Percentiles rank a stretch among this genome's conserved stretches.
Evolutionary conservation across 192 early-diverging fungal species (phyloP).

Genomic region (Pecoramyces ruminantium): DNA sequence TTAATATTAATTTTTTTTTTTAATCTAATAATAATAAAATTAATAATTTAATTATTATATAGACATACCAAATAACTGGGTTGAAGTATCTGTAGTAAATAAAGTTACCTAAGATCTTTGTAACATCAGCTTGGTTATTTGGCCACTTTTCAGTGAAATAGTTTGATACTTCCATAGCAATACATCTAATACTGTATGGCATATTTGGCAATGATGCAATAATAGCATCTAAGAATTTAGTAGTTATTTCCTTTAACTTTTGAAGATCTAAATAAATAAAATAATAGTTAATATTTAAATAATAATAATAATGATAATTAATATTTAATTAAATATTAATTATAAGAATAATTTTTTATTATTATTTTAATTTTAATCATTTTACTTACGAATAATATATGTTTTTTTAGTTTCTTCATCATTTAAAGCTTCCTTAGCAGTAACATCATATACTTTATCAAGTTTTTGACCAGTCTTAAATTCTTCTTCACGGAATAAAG

Average conservation of each 20-base stretch:
- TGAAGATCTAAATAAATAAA: conserved; percentile 51
- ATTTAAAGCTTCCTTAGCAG: conserved; percentile 58
- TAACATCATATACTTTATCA: conserved; percentile 52
- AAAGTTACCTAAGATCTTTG: conserved; percentile 80
- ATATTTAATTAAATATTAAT: conserved; percentile 11
- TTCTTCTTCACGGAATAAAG: conserved; percentile 78
- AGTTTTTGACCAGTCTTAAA: conserved; percentile 68
- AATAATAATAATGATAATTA: too few relatives aligned
- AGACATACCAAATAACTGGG: conserved; percentile 70
- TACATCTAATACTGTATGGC: conserved; percentile 91
- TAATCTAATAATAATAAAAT: conserved; percentile 2
- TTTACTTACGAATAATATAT: conserved; percentile 16
- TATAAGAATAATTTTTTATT: conserved; percentile 2
- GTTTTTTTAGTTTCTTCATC: conserved; percentile 47
- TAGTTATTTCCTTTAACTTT: conserved; percentile 63
- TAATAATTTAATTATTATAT: background rate
- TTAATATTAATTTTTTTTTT: too few relatives aligned
- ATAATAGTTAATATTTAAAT: too few relatives aligned
- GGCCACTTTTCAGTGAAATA: conserved; percentile 70
- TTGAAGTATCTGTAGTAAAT: conserved; percentile 98
- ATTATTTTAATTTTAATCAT: background rate
- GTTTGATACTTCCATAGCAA: conserved; percentile 75
- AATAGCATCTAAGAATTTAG: conserved; percentile 71
- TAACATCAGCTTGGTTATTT: conserved; percentile 55
- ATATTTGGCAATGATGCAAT: conserved; percentile 58